These are phyloP conservation scores for Penicillium vulpinum DNA, from an alignment of 2,329 filamentous ascomycete species.

Conservation along the genomic window DNA sequence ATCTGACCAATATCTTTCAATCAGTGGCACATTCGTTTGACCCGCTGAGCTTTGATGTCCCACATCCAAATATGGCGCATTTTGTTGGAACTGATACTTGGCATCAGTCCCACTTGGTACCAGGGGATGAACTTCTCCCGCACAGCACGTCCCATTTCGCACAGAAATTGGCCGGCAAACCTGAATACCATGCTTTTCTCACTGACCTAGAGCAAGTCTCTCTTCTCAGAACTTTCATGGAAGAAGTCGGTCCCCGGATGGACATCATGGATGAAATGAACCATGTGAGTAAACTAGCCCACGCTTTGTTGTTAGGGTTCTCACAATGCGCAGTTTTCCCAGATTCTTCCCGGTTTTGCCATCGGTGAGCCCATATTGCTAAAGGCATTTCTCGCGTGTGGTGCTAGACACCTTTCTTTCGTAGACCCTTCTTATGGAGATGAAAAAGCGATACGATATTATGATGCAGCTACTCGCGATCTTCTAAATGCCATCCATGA, in stretches of 20 bases:
- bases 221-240: conserved; percentile 91
- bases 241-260: conserved; percentile 92
- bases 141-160: conserved; percentile 38
- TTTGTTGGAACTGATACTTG: conserved; percentile 30
- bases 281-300: conserved; percentile 54
- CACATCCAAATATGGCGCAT: conserved; percentile 37
- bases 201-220: conserved; percentile 73
- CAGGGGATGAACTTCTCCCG: conserved; percentile 25
- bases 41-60: conserved; percentile 47
- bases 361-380: conserved; percentile 83
- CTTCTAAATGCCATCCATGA: conserved; percentile 77
- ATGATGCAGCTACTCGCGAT: conserved; percentile 79
- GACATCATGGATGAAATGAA: conserved; percentile 83
- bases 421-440: conserved; percentile 69
- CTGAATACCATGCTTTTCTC: conserved; percentile 62
- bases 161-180: conserved; percentile 41
- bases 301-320: neutral
- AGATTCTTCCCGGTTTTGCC: conserved; percentile 78
- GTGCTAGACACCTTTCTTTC: conserved; percentile 75
- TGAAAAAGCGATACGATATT: conserved; percentile 78
- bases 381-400: conserved; percentile 85
- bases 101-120: conserved; percentile 24
- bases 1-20: conserved; percentile 50
- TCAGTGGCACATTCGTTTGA: conserved; percentile 54
- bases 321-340: conserved; percentile 62